These are phyloP conservation scores for Huntiella abstrusa DNA, from an alignment of 2,329 filamentous ascomycete species.

Conservation along the genomic window DNA sequence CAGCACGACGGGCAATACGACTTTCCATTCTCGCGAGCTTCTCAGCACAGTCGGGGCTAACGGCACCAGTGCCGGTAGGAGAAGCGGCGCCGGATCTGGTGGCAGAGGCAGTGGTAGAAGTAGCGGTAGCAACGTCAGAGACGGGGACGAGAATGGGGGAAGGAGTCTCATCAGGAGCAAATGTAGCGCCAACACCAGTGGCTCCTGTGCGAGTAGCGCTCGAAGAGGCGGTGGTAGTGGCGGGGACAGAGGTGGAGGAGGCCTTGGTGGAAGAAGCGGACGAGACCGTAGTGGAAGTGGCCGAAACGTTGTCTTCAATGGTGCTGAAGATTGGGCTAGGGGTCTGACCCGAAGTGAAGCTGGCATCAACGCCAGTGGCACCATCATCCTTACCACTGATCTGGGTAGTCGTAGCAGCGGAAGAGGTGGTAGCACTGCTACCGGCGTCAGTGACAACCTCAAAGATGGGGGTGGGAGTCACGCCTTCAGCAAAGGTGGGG, in stretches of 20 bases:
- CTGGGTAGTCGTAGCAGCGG: not conserved
- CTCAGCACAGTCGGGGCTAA: not conserved
- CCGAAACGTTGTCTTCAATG: not conserved
- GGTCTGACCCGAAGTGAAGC: slow-evolving; percentile 4
- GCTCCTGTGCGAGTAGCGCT: not conserved
- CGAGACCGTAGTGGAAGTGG: not conserved
- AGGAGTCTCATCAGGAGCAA: slow-evolving; percentile 7
- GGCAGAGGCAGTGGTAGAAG: not conserved
- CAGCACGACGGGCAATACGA: not conserved
- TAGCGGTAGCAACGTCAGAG: not conserved
- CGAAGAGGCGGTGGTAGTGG: not conserved
- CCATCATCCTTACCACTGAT: not conserved
- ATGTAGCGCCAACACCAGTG: slow-evolving; percentile 6
- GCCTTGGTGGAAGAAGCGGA: not conserved
- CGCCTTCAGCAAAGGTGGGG: slow-evolving; percentile 1
- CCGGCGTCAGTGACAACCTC: not conserved
- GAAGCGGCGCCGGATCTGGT: not conserved
- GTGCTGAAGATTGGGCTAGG: slow-evolving; percentile 2
- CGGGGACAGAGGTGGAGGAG: not conserved
- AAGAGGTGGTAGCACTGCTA: not conserved
- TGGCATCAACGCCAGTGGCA: slow-evolving; percentile 3
- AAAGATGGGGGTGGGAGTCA: slow-evolving; percentile 3
- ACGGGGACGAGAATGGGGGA: slow-evolving; percentile 7
- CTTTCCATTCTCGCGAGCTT: not conserved
- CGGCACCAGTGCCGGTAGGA: not conserved